Percentiles rank a stretch among this genome's conserved stretches.
Evolutionary conservation across 768 basidiomycete genomes (phyloP).

Genomic region (Gloeophyllum trabeum): DNA sequence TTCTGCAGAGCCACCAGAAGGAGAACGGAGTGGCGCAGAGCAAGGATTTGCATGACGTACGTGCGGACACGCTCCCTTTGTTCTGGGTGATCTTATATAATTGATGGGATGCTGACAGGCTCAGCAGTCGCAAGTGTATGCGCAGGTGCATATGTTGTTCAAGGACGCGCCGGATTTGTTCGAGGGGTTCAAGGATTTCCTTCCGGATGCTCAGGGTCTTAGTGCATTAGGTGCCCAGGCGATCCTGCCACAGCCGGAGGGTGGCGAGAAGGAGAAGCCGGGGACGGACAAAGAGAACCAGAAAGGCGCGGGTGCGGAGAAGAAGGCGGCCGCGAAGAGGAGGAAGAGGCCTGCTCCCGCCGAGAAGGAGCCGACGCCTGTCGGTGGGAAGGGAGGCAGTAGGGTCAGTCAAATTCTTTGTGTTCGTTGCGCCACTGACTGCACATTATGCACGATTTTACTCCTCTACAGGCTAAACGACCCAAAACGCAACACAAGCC

Average conservation of each 20-base stretch:
- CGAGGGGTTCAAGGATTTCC: slow-evolving; percentile 72
- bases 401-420: slow-evolving; percentile 25
- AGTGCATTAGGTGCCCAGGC: slow-evolving; percentile 28
- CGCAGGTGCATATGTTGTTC: slow-evolving; percentile 72
- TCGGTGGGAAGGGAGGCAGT: slow-evolving; percentile 34
- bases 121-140: slow-evolving; percentile 59
- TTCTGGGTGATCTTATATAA: not conserved
- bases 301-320: too few species aligned
- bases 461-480: slow-evolving; percentile 39
- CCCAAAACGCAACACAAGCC: slow-evolving; percentile 50
- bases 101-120: slow-evolving; percentile 5
- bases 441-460: too few species aligned
- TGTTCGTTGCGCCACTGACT: slow-evolving; percentile 1
- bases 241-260: slow-evolving; percentile 39
- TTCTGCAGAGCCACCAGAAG: slow-evolving; percentile 80
- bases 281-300: too few species aligned
- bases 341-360: slow-evolving; percentile 40
- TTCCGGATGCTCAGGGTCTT: slow-evolving; percentile 51
- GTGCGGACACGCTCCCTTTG: slow-evolving; percentile 16
- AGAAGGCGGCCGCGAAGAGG: slow-evolving; percentile 33
- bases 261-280: slow-evolving; percentile 23
- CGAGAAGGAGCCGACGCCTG: slow-evolving; percentile 60
- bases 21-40: slow-evolving; percentile 39
- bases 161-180: slow-evolving; percentile 73
- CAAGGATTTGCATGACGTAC: slow-evolving; percentile 54